Evolutionary conservation across 1,139 yeast species (phyloP), one percentile per base, ranked within the genome.

Genomic region (Candida pseudoviswanathii): DNA sequence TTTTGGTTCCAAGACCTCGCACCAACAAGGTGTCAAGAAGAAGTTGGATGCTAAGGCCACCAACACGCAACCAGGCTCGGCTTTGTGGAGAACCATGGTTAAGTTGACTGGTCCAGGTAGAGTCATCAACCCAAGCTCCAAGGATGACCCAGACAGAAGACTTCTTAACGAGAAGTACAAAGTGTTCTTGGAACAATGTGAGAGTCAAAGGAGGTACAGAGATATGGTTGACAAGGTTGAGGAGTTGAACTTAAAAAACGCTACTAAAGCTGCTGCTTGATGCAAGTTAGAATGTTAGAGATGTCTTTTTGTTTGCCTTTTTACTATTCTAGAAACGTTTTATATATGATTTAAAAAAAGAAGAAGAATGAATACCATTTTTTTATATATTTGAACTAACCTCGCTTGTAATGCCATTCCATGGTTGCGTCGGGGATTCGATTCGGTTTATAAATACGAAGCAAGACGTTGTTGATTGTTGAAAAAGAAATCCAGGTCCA

Each of bases 141-240:
- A 63, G 7, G 69, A 69, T 40, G 79, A 80, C 52, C 84, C 89
- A 0, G 96, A 89, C 65, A 77, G 91, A 60, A 76, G 75, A 59
- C 76, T 94, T 54, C 77, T 94, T 63, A 71, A 78, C 54, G 89
- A 85, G 40, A 94, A 94, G 70, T 94, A 90, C 72, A 78, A 82
- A 64, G 81, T 94, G 41, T 91, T 90, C 77, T 74, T 90, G 55
- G 97, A 92, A 62, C 96, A 89, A 80, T 90, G 96, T 49, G 80
- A 74, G 58, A 81, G 86, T 44, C 98, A 94, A 69, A 85, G 80
- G 60, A 81, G 77, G 59, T 94, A 89, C 70, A 80, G 98, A 66
- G 68, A 73, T 27, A 64, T 81, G 69, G 90, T 92, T 44, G 90
- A 86, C 59, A 68, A 68, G 43, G 75, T 83, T 3, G 89, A 84